A percentile compares a stretch with the other conserved stretches of the same genome.
These are phyloP conservation scores for Aspergillus tamarii DNA, from an alignment of 2,329 filamentous ascomycete species.

Conservation along the genomic window DNA sequence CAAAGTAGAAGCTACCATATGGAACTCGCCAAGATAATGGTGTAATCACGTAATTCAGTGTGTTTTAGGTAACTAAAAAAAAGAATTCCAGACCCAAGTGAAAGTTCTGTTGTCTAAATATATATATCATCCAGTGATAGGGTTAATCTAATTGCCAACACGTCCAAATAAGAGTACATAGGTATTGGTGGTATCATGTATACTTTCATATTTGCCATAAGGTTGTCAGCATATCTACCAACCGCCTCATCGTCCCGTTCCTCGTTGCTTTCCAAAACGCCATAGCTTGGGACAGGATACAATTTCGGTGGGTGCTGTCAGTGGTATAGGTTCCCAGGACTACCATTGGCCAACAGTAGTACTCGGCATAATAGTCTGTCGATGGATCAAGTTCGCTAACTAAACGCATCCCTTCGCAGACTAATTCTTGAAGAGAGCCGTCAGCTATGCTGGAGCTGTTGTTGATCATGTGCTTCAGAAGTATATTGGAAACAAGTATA, in stretches of 20 bases:
- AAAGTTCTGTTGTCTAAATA: background rate
- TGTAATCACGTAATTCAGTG: rapidly evolving
- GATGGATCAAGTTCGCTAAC: slow-evolving; percentile 21
- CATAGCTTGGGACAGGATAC: slow-evolving; percentile 20
- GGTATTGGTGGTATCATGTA: background rate
- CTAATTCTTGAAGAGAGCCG: slow-evolving; percentile 3
- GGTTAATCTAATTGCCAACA: background rate
- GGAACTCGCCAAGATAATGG: no score
- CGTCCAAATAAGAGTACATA: background rate
- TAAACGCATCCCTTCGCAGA: slow-evolving; percentile 17
- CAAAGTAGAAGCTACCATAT: no score
- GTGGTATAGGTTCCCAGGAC: slow-evolving; percentile 21
- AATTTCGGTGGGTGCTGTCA: slow-evolving; percentile 10
- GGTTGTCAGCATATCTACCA: slow-evolving; percentile 21
- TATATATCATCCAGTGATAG: background rate
- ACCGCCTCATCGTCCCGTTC: slow-evolving; percentile 28
- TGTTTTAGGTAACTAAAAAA: background rate
- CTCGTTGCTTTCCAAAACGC: slow-evolving; percentile 27
- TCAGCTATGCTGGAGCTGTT: background rate
- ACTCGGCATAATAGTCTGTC: slow-evolving; percentile 31
- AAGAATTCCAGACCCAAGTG: background rate
- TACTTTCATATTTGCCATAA: background rate
- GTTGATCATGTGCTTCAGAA: slow-evolving; percentile 16
- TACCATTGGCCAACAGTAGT: slow-evolving; percentile 31
- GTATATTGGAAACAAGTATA: slow-evolving; percentile 19